A percentile compares a stretch with the other conserved stretches of the same genome.
These are phyloP conservation scores for Ophiostoma himal-ulmi DNA, from an alignment of 2,329 filamentous ascomycete genomes.

Conservation along the genomic window DNA sequence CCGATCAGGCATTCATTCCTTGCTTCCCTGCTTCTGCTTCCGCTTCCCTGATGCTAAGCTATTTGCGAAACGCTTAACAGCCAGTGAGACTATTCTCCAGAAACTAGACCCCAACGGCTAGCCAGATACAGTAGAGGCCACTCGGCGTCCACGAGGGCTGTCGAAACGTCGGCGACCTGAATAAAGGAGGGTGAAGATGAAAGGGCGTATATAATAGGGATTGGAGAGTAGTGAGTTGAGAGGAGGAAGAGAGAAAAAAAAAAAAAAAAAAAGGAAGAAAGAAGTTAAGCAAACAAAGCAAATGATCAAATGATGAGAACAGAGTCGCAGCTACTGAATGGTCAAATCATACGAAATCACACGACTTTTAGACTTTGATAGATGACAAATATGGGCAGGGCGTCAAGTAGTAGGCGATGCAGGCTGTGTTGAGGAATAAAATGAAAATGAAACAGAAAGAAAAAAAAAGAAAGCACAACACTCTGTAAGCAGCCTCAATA, in stretches of 20 bases:
- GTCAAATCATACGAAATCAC: too few species aligned
- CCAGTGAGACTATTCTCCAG: not conserved
- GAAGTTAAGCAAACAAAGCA: not conserved
- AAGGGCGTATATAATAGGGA: not conserved
- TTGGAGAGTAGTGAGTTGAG: not conserved
- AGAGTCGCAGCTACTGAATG: too few species aligned
- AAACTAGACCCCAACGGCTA: constrained; percentile 11
- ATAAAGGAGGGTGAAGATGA: not conserved
- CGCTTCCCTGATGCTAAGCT: too few species aligned
- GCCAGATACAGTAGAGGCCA: not conserved
- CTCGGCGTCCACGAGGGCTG: not conserved
- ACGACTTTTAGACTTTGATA: too few species aligned
- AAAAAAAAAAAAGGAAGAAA: not conserved
- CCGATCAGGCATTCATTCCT: not conserved
- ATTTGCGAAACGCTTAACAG: not conserved
- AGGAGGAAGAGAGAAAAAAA: not conserved
- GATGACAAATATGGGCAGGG: too few species aligned
- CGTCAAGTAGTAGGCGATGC: too few species aligned
- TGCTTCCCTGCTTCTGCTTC: too few species aligned
- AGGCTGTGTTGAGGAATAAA: too few species aligned
- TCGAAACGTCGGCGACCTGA: constrained; percentile 4
- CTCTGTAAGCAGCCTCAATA: not conserved
- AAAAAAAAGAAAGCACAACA: not conserved
- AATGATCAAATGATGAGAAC: not conserved
- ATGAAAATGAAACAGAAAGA: not conserved